Conservation (phyloP, 345 rosid species). For the Nasturtium officinale region DNA sequence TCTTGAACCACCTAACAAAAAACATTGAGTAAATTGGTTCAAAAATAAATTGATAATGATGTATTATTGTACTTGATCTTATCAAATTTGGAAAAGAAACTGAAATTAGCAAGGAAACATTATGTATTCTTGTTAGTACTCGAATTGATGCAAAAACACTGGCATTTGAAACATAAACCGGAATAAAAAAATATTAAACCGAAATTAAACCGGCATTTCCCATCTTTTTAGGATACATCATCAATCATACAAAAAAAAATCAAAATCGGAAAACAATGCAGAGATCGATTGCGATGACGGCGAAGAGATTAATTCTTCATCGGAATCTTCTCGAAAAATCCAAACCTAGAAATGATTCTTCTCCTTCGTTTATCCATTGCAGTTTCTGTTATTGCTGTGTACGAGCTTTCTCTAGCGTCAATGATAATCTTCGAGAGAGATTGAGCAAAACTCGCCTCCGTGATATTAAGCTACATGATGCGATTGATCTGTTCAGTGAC, state of each 20-base stretch:
- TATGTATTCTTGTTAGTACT: too few relatives aligned
- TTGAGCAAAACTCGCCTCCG: conserved; percentile 15
- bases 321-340: conserved; percentile 16
- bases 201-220: not conserved
- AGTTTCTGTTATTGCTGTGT: conserved; percentile 20
- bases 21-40: not conserved
- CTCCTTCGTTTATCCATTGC: conserved; percentile 27
- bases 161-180: conserved; percentile 1
- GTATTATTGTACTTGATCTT: not conserved
- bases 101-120: not conserved
- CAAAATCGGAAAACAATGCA: conserved; percentile 17
- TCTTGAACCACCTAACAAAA: not conserved
- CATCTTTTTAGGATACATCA: not conserved
- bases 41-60: not conserved
- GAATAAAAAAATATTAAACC: conserved; percentile 3
- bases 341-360: conserved; percentile 1
- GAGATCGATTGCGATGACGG: conserved; percentile 34
- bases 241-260: not conserved
- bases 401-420: conserved; percentile 22
- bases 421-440: conserved; percentile 24
- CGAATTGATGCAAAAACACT: not conserved
- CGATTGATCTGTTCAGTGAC: conserved; percentile 30
- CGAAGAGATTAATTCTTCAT: conserved; percentile 28
- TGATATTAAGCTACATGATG: conserved; percentile 28
- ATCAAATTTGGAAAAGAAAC: not conserved